A percentile compares a stretch with the other conserved stretches of the same genome.
These are phyloP conservation scores for Massarina eburnea DNA, from an alignment of 2,329 filamentous ascomycete species.

Conservation along the genomic window DNA sequence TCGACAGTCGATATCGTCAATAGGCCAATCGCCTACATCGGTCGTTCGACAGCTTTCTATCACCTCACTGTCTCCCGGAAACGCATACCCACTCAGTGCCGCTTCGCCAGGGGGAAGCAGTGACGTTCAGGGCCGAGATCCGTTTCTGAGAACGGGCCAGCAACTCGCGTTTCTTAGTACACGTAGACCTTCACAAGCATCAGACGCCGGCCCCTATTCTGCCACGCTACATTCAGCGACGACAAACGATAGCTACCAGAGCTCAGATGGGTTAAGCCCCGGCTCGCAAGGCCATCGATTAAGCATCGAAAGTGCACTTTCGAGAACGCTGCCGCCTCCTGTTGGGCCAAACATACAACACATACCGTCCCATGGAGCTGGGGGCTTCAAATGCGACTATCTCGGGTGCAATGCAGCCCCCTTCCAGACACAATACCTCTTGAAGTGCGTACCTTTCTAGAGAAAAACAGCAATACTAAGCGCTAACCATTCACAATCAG, in stretches of 20 bases:
- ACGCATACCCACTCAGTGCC: constrained; percentile 34
- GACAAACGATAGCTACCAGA: constrained; percentile 38
- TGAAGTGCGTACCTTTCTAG: constrained; percentile 59
- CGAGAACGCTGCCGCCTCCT: constrained; percentile 36
- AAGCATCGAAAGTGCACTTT: constrained; percentile 35
- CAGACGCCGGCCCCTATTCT: constrained; percentile 36
- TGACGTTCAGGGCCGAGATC: constrained; percentile 29
- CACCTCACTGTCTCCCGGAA: constrained; percentile 34
- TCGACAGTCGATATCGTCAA: constrained; percentile 40
- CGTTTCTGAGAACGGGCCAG: constrained; percentile 34
- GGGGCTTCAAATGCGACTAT: constrained; percentile 56
- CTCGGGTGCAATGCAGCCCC: constrained; percentile 69
- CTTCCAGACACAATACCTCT: constrained; percentile 75
- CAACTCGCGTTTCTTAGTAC: constrained; percentile 31
- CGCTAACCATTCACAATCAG: constrained; percentile 27
- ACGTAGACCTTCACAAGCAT: constrained; percentile 40
- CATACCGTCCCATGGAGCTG: constrained; percentile 29
- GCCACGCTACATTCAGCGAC: constrained; percentile 35
- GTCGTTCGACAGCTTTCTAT: constrained; percentile 36
- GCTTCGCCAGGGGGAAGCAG: constrained; percentile 36
- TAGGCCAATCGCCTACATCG: constrained; percentile 39
- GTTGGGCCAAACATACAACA: constrained; percentile 32
- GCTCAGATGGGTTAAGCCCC: constrained; percentile 40
- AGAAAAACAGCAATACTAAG: neutral
- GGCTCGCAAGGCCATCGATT: constrained; percentile 30